Evolutionary conservation across 1,284 basidiomycete genomes (phyloP), one percentile per base, ranked within the genome.

Genomic region (Cryptococcus depauperatus): DNA sequence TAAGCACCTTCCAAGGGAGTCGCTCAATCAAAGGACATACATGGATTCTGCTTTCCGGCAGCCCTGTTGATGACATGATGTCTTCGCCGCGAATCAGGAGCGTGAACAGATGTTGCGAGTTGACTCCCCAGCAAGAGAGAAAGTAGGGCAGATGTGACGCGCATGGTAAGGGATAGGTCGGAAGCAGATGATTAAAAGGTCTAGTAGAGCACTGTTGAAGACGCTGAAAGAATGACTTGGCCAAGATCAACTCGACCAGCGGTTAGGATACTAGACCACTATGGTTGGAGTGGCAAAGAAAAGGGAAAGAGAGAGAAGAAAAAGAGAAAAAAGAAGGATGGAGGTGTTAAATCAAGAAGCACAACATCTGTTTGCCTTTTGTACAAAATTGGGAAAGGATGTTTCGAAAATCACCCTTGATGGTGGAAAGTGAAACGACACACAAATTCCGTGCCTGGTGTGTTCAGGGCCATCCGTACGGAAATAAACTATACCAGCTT

Each of bases 211-310:
- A n/a, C 8, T 22, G 11, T 3, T 41, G 21, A 21, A 27, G 26
- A 27, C 25, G 37, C 3, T 40, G 42, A 30, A 43, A 27, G 37
- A 27, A 26, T n/a, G 40, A 18, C 14, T 37, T 37, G 38, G 34
- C 43, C 47, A 44, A 44, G 47, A 37, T 48, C 47, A 44, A 48
- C 47, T 48, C 23, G 47, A 37, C 33, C 16, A 23, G 19, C 5
- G 3, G 4, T n/a, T n/a, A 16, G 26, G 41, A 34, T 2, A 27
- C n/a, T 4, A 25, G 10, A 22, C 5, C 22, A 13, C 10, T 3
- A 41, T n/a, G 28, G 10, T 5, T 27, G 11, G 26, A 18, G 1
- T n/a, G 32, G 19, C 4, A n/a, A n/a, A n/a, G n/a, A n/a, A n/a
- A n/a, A n/a, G n/a, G n/a, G n/a, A n/a, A n/a, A n/a, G n/a, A n/a